Base-by-base conservation (phyloP, 2,329 filamentous ascomycete genomes). In the Colletotrichum higginsianum region DNA sequence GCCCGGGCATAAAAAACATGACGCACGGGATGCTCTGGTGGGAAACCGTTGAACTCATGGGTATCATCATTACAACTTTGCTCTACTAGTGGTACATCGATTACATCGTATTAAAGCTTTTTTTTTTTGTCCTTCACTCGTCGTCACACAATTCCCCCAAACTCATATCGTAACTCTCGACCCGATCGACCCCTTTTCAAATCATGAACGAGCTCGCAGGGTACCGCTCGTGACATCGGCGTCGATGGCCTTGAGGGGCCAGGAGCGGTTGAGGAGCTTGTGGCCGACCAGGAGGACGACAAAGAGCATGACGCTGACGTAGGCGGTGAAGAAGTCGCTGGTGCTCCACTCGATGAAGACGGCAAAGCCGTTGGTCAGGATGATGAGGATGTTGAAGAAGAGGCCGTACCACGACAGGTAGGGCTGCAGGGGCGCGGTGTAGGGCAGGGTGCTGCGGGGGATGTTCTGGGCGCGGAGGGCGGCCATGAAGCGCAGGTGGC, bases 341-440 rank as follows among this genome's bases (percentile, higher is more conserved):
- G 86, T 87, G 76, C 82, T 84, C 88, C 91, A 93, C 9, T 85
- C 75, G 50, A 93, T 90, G 77, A 93, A 93, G 7, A 88, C 86
- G 12, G 89, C 90, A 80, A 93, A 94, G 4, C 92, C 92, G 77
- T 91, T 91, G 0, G 92, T 93, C 26, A 93, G 71, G 62, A 90
- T 86, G 72, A 94, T 90, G 61, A 93, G 79, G 3, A 87, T 72
- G 79, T 88, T 91, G 82, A 92, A 91, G 78, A 90, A 88, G 4
- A 93, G 83, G 2, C 91, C 91, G 75, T 91, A 92, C 80, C 85
- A 91, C 1, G 91, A 87, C 53, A 92, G 84, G 76, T 84, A 93
- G 0, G 91, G 91, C 80, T 93, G 90, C 71, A 88, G 81, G 12
- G 88, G 84, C 1, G 91, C 90, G 35, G 82, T 83, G 80, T 92